A percentile compares a stretch with the other conserved stretches of the same genome.
These are phyloP conservation scores for Maudiozyma bulderi DNA, from an alignment of 805 yeast genomes.

Conservation along the genomic window DNA sequence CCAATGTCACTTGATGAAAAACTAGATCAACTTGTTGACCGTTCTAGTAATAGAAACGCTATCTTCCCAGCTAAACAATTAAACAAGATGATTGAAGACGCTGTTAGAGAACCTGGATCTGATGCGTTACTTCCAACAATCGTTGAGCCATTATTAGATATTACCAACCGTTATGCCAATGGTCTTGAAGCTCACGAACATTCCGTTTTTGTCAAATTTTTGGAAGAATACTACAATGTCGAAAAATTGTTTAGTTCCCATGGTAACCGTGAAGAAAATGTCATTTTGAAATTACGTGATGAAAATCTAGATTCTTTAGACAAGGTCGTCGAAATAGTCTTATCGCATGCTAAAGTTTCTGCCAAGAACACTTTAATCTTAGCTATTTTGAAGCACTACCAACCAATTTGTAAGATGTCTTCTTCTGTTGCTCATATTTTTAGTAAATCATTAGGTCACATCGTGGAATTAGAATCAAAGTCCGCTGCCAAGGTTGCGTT, in stretches of 20 bases:
- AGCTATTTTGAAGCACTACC: slow-evolving; percentile 77
- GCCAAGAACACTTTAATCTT: slow-evolving; percentile 84
- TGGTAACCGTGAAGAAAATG: slow-evolving; percentile 77
- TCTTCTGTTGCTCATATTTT: slow-evolving; percentile 60
- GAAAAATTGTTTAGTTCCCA: slow-evolving; percentile 74
- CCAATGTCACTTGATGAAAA: slow-evolving; percentile 67
- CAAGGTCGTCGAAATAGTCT: slow-evolving; percentile 60
- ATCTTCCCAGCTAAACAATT: slow-evolving; percentile 92
- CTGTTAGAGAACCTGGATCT: slow-evolving; percentile 38
- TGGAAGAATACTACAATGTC: slow-evolving; percentile 64
- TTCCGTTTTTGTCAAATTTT: slow-evolving; percentile 55
- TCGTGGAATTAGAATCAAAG: slow-evolving; percentile 85
- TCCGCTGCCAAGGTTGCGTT: slow-evolving; percentile 87
- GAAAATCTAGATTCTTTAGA: slow-evolving; percentile 68
- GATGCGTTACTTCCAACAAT: slow-evolving; percentile 47
- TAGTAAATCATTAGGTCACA: slow-evolving; percentile 59
- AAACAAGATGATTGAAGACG: slow-evolving; percentile 58
- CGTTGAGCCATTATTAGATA: slow-evolving; percentile 62
- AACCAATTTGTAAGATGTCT: slow-evolving; percentile 64
- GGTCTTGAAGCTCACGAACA: slow-evolving; percentile 84
- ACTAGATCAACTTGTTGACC: slow-evolving; percentile 55
- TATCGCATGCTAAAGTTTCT: slow-evolving; percentile 88
- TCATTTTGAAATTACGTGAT: slow-evolving; percentile 78
- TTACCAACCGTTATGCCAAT: slow-evolving; percentile 58
- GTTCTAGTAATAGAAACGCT: slow-evolving; percentile 53